Percentiles rank a stretch among this genome's conserved stretches.
These are phyloP conservation scores for Stellera chamaejasme DNA, from an alignment of 345 rosid genomes.

Conservation along the genomic window DNA sequence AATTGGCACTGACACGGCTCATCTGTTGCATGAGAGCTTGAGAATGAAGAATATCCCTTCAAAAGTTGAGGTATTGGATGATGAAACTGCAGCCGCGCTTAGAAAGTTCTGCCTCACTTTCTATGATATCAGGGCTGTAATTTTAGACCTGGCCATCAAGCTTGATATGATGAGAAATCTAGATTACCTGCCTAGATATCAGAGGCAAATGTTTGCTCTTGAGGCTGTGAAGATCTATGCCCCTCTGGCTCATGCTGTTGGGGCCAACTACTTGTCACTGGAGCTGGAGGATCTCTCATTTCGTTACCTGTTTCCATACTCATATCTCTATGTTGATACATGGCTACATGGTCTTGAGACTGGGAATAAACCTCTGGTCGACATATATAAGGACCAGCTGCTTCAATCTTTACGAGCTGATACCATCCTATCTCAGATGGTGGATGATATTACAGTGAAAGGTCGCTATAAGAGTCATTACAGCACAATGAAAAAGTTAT, in stretches of 20 bases:
- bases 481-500: slow-evolving; percentile 95
- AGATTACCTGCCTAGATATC: slow-evolving; percentile 66
- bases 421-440: slow-evolving; percentile 39
- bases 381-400: slow-evolving; percentile 55
- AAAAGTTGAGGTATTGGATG: slow-evolving; percentile 59
- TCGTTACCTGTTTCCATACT: slow-evolving; percentile 68
- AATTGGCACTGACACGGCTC: slow-evolving; percentile 73
- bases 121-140: slow-evolving; percentile 83
- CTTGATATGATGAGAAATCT: slow-evolving; percentile 88
- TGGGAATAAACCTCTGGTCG: slow-evolving; percentile 55
- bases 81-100: slow-evolving; percentile 63
- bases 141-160: slow-evolving; percentile 64
- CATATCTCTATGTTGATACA: slow-evolving; percentile 68
- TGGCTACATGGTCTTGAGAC: slow-evolving; percentile 71
- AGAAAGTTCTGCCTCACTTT: slow-evolving; percentile 84
- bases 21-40: slow-evolving; percentile 72
- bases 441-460: slow-evolving; percentile 50
- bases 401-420: slow-evolving; percentile 49
- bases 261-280: slow-evolving; percentile 51
- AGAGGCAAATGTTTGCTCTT: slow-evolving; percentile 65
- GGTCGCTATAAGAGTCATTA: slow-evolving; percentile 84
- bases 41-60: slow-evolving; percentile 66
- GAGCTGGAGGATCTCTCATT: slow-evolving; percentile 91
- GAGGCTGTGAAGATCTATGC: slow-evolving; percentile 73
- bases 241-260: slow-evolving; percentile 84